A percentile compares a stretch with the other conserved stretches of the same genome.
Conservation (phyloP, 2,329 filamentous ascomycete species). For the Clonostachys rhizophaga region DNA sequence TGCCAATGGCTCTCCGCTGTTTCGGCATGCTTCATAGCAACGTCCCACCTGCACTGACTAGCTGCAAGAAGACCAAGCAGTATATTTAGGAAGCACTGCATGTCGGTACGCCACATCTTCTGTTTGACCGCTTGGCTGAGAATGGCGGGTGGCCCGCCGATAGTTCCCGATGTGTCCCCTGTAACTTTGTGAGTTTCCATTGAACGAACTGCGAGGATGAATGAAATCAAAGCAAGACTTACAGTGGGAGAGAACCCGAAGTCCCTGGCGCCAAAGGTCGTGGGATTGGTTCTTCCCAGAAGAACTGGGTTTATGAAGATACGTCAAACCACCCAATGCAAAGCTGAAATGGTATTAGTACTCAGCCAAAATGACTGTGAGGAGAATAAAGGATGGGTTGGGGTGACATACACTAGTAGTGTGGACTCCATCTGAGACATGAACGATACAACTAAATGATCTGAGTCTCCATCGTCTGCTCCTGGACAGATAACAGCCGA, state of each 20-base stretch:
- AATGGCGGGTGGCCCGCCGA: conserved; percentile 39
- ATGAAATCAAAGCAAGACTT: conserved; percentile 1
- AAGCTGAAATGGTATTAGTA: conserved; percentile 33
- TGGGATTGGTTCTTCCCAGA: conserved; percentile 7
- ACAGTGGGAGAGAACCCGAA: conserved; percentile 44
- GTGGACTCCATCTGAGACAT: conserved; percentile 56
- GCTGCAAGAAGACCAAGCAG: conserved; percentile 67
- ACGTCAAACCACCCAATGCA: conserved; percentile 48
- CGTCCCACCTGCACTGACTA: conserved; percentile 65
- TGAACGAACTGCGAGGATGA: conserved; percentile 4
- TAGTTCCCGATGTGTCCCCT: conserved; percentile 29
- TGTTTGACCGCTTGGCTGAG: conserved; percentile 54
- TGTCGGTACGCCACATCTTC: conserved; percentile 58
- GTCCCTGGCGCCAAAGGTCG: conserved; percentile 35
- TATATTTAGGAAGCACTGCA: conserved; percentile 67
- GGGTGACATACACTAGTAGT: conserved; percentile 43
- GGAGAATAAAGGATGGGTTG: no score
- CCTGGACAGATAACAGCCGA: conserved; percentile 46
- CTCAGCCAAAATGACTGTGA: not conserved
- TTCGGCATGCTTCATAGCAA: conserved; percentile 53
- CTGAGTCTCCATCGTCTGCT: conserved; percentile 33
- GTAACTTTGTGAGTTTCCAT: not conserved
- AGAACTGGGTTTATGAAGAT: conserved; percentile 25
- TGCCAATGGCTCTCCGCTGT: conserved; percentile 37
- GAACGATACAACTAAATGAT: conserved; percentile 56